Evolutionary conservation across 495 filamentous ascomycete genomes (phyloP).

Genomic region (Talaromyces wortmannii): DNA sequence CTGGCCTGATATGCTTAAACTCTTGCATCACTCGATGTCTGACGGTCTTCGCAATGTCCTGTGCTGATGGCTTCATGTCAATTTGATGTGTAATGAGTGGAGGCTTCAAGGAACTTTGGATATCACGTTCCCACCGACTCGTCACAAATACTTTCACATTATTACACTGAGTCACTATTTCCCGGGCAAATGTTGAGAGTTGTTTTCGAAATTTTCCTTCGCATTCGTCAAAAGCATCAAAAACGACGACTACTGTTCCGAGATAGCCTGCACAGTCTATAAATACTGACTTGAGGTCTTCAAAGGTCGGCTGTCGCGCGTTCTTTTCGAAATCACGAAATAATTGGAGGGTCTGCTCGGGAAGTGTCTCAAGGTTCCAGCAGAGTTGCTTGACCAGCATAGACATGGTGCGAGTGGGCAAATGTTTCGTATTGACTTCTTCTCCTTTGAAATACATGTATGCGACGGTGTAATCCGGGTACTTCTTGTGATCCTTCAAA

Average conservation of each 20-base stretch:
- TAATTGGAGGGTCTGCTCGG: background rate
- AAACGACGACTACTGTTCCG: background rate
- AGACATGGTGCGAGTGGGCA: background rate
- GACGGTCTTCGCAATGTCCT: slow-evolving; percentile 2
- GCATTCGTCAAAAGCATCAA: slow-evolving; percentile 2
- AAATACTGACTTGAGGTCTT: background rate
- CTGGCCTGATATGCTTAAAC: background rate
- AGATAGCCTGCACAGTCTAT: background rate
- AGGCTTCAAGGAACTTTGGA: background rate
- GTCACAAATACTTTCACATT: background rate
- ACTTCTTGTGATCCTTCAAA: background rate
- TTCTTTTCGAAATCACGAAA: slow-evolving; percentile 1
- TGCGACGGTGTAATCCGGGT: background rate
- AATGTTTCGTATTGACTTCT: background rate
- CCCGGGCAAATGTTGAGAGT: background rate
- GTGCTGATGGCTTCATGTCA: too few species aligned
- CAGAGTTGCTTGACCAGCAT: slow-evolving; percentile 5
- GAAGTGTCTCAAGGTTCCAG: slow-evolving; percentile 1
- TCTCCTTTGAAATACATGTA: slow-evolving; percentile 3
- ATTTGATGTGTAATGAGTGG: background rate
- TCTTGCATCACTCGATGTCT: slow-evolving; percentile 1
- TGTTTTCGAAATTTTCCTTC: background rate
- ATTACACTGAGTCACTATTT: background rate
- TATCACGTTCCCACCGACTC: slow-evolving; percentile 2
- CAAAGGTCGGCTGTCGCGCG: background rate